Conservation (phyloP, 1,139 yeast genomes). For the Wickerhamomyces sp. region DNA sequence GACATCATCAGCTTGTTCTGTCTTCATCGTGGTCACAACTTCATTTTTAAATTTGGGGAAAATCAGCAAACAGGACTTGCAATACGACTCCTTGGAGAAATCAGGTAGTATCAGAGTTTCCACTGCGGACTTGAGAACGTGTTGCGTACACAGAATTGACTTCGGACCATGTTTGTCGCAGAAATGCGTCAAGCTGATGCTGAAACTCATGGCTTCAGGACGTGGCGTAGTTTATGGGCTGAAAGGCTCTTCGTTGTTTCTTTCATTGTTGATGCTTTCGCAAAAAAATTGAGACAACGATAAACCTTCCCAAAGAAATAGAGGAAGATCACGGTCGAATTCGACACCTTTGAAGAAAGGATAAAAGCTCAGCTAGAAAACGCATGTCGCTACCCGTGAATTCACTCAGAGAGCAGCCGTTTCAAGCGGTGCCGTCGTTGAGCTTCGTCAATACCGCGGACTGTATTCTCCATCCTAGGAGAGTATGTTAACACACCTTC, state of each 20-base stretch:
- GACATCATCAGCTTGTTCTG: constrained; percentile 14
- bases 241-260: too few relatives aligned
- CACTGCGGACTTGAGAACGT: constrained; percentile 24
- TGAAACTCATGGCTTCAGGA: constrained; percentile 19
- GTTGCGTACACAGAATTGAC: constrained; percentile 68
- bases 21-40: constrained; percentile 10
- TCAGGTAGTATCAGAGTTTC: constrained; percentile 26
- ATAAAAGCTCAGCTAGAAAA: not conserved
- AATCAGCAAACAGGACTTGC: constrained; percentile 52
- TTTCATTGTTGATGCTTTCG: too few relatives aligned
- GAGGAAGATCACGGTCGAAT: too few relatives aligned
- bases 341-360: too few relatives aligned
- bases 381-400: not conserved
- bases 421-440: not conserved
- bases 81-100: constrained; percentile 40
- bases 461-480: constrained; percentile 12
- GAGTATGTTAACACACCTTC: constrained; percentile 8
- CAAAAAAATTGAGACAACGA: too few relatives aligned
- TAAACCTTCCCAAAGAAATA: too few relatives aligned
- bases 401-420: not conserved
- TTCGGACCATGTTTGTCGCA: constrained; percentile 88
- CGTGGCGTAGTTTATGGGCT: too few relatives aligned
- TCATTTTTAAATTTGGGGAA: constrained; percentile 32
- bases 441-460: constrained; percentile 1
- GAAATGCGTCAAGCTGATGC: constrained; percentile 68